A percentile compares a stretch with the other conserved stretches of the same genome.
Evolutionary conservation across 1,284 basidiomycete species (phyloP).

Genomic region (Ceratobasidium sp.): DNA sequence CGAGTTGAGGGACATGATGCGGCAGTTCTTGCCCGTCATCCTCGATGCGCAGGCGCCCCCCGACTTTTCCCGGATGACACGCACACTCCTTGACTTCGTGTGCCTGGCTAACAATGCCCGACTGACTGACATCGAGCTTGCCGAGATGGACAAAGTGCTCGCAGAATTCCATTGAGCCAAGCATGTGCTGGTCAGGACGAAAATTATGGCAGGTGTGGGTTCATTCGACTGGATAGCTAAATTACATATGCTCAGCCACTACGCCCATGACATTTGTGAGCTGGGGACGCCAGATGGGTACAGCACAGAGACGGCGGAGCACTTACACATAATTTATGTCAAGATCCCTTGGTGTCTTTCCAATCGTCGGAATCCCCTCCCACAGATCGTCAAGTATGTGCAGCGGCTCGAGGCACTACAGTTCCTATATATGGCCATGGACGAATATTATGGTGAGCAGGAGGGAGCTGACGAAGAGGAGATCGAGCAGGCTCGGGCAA

Average conservation of each 20-base stretch:
- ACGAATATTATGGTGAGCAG: slow-evolving; percentile 27
- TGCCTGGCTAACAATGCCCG: not conserved
- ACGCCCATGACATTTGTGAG: slow-evolving; percentile 5
- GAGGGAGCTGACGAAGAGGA: not conserved
- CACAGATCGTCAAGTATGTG: slow-evolving; percentile 15
- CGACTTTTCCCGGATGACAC: too few species aligned
- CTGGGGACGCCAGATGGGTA: slow-evolving; percentile 25
- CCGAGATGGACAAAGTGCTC: not conserved
- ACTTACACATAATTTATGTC: slow-evolving; percentile 24
- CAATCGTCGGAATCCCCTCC: slow-evolving; percentile 13
- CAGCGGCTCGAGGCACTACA: slow-evolving; percentile 19
- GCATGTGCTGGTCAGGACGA: not conserved
- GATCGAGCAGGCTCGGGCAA: too few species aligned
- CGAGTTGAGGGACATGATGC: slow-evolving; percentile 13
- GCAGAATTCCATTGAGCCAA: not conserved
- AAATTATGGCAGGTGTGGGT: too few species aligned
- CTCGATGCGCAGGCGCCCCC: slow-evolving; percentile 3
- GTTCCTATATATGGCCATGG: not conserved
- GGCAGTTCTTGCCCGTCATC: slow-evolving; percentile 17
- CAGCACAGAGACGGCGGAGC: slow-evolving; percentile 24
- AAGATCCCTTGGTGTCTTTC: too few species aligned
- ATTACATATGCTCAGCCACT: slow-evolving; percentile 20
- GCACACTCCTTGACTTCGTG: too few species aligned
- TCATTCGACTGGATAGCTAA: slow-evolving; percentile 17
- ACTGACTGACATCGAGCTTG: slow-evolving; percentile 6